A percentile compares a stretch with the other conserved stretches of the same genome.
Conservation (phyloP, 2,329 filamentous ascomycete species). For the Aureobasidium subglaciale region DNA sequence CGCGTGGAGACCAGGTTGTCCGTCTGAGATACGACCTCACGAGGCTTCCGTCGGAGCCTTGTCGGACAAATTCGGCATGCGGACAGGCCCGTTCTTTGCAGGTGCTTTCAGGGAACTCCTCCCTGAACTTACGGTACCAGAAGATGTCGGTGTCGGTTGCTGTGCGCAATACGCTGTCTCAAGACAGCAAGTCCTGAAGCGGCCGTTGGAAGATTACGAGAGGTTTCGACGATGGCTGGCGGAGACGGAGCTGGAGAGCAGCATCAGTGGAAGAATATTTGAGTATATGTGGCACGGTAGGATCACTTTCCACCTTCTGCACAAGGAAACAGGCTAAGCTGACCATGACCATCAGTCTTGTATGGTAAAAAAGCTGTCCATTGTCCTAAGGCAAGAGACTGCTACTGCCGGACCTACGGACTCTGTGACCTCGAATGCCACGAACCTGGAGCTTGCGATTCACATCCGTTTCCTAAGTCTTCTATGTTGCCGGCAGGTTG, state of each 20-base stretch:
- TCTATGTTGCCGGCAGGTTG: constrained; percentile 54
- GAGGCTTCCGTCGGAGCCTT: constrained; percentile 30
- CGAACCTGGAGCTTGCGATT: constrained; percentile 44
- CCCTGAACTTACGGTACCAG: constrained; percentile 33
- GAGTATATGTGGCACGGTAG: constrained; percentile 52
- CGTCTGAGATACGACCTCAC: constrained; percentile 42
- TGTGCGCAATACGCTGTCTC: constrained; percentile 51
- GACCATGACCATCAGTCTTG: not conserved
- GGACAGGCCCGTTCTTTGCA: constrained; percentile 44
- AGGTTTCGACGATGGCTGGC: constrained; percentile 44
- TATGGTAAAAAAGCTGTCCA: constrained; percentile 34
- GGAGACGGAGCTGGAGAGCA: constrained; percentile 40
- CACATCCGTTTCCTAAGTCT: constrained; percentile 52
- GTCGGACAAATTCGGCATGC: constrained; percentile 28
- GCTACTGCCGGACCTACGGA: constrained; percentile 62
- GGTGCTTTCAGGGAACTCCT: constrained; percentile 44
- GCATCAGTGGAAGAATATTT: constrained; percentile 46
- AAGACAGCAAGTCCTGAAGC: constrained; percentile 38
- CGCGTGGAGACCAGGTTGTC: constrained; percentile 46
- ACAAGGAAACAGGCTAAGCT: not conserved
- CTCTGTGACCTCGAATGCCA: constrained; percentile 45
- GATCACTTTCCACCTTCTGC: too few species aligned
- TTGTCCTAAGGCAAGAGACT: constrained; percentile 54
- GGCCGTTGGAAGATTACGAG: constrained; percentile 43
- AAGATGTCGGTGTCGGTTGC: constrained; percentile 43